These are phyloP conservation scores for Coniophora puteana DNA, from an alignment of 1,284 basidiomycete species.

Conservation along the genomic window DNA sequence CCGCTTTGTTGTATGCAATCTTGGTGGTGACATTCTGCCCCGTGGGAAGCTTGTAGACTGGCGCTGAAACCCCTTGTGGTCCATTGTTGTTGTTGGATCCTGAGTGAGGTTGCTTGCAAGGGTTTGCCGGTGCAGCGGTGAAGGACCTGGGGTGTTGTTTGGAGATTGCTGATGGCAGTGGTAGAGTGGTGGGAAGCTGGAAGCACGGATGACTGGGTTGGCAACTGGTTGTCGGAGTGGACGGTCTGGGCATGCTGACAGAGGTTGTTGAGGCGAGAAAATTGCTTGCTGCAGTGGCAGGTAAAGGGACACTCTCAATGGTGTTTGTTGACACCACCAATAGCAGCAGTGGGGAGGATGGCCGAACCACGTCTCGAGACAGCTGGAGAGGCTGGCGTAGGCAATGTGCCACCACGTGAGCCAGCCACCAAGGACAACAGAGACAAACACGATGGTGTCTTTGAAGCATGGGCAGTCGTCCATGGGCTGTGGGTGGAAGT, in stretches of 20 bases:
- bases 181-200: background rate
- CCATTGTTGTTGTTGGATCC: slow-evolving; percentile 48
- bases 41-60: too few relatives aligned
- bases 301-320: slow-evolving; percentile 90
- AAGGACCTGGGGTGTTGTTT: slow-evolving; percentile 29
- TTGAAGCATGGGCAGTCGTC: slow-evolving; percentile 99
- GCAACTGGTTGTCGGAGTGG: slow-evolving; percentile 70
- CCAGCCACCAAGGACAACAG: slow-evolving; percentile 78
- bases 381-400: slow-evolving; percentile 53
- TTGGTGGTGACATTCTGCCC: slow-evolving; percentile 89
- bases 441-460: slow-evolving; percentile 91
- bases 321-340: slow-evolving; percentile 46
- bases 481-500: slow-evolving; percentile 88
- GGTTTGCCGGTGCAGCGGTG: slow-evolving; percentile 35
- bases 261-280: slow-evolving; percentile 94
- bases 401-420: slow-evolving; percentile 62
- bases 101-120: slow-evolving; percentile 63
- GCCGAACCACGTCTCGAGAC: slow-evolving; percentile 52
- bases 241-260: slow-evolving; percentile 96
- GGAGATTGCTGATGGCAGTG: slow-evolving; percentile 41
- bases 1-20: slow-evolving; percentile 91
- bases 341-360: slow-evolving; percentile 13
- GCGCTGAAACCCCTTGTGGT: slow-evolving; percentile 27
- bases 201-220: slow-evolving; percentile 6
- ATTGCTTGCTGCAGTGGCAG: slow-evolving; percentile 94